Percentiles rank a stretch among this genome's conserved stretches.
phyloP scores from a whole-genome alignment of 1,284 basidiomycete genomes.

The Apiotrichum veenhuisii region DNA sequence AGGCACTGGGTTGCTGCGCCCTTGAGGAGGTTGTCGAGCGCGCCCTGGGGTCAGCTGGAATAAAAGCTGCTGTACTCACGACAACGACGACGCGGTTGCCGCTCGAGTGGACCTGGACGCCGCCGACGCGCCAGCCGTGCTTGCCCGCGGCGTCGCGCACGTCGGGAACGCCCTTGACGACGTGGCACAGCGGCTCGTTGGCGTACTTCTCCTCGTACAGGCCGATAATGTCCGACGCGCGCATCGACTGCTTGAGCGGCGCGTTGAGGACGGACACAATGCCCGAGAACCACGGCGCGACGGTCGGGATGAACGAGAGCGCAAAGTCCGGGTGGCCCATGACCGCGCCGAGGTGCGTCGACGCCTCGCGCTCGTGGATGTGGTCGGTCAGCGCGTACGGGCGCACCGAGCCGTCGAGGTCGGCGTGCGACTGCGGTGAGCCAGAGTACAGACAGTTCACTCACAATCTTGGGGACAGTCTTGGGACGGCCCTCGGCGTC shows the following conservation, averaged over 20 bases:
- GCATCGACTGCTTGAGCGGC: slow-evolving; percentile 64
- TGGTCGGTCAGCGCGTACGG: slow-evolving; percentile 93
- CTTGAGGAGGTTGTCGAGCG: slow-evolving; percentile 92
- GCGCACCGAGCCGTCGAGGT: slow-evolving; percentile 68
- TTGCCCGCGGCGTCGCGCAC: slow-evolving; percentile 70
- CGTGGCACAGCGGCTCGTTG: slow-evolving; percentile 67
- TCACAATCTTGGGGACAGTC: slow-evolving; percentile 75
- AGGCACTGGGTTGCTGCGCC: slow-evolving; percentile 97
- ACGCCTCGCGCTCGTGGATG: slow-evolving; percentile 96
- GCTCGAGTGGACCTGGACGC: slow-evolving; percentile 85
- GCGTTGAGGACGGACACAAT: slow-evolving; percentile 84
- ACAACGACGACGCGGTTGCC: slow-evolving; percentile 89
- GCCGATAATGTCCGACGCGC: slow-evolving; percentile 66
- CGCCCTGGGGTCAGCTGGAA: slow-evolving; percentile 58
- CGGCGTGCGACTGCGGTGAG: slow-evolving; percentile 56
- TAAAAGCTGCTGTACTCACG: slow-evolving; percentile 47
- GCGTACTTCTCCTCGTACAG: slow-evolving; percentile 77
- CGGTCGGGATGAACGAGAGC: slow-evolving; percentile 80
- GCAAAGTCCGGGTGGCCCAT: slow-evolving; percentile 54
- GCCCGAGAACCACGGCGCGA: slow-evolving; percentile 94
- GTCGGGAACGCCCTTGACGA: slow-evolving; percentile 68
- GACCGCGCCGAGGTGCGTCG: slow-evolving; percentile 70
- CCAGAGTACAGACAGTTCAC: slow-evolving; percentile 12
- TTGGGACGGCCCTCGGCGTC: slow-evolving; percentile 65
- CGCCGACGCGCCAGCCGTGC: slow-evolving; percentile 88